Percentiles rank a stretch among this genome's conserved stretches.
phyloP scores from a whole-genome alignment of 768 basidiomycete species.

The Daedaleopsis nitida region DNA sequence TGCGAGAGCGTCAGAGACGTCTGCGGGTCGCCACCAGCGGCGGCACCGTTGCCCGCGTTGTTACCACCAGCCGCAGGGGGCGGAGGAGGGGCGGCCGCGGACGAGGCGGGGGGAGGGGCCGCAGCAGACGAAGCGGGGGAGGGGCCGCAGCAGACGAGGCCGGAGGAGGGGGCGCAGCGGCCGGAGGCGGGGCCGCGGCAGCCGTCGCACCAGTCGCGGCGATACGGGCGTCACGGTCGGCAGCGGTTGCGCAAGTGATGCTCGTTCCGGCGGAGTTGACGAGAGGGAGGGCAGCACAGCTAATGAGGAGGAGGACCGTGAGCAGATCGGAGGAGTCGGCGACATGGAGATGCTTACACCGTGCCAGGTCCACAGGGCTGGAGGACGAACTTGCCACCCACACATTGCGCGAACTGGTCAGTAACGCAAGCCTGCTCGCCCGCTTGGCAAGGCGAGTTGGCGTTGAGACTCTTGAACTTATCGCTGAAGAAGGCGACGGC shows the following conservation, averaged over 20 bases:
- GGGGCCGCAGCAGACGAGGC: no score
- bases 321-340: constrained; percentile 16
- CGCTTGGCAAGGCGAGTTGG: constrained; percentile 46
- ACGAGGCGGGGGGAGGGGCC: constrained; percentile 15
- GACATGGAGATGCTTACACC: constrained; percentile 19
- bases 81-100: constrained; percentile 10
- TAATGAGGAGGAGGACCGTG: constrained; percentile 34
- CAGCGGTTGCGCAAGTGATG: constrained; percentile 52
- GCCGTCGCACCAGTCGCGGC: constrained; percentile 34
- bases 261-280: constrained; percentile 50
- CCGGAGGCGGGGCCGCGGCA: constrained; percentile 11
- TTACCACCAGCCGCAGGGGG: constrained; percentile 4
- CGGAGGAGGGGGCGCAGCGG: no score
- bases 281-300: constrained; percentile 51
- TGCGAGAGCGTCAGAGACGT: constrained; percentile 43
- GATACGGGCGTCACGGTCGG: constrained; percentile 40
- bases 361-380: constrained; percentile 27
- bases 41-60: constrained; percentile 1
- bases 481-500: constrained; percentile 13
- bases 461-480: constrained; percentile 51
- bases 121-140: not conserved
- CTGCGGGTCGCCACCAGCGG: constrained; percentile 9
- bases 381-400: constrained; percentile 41
- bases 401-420: constrained; percentile 57
- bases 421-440: constrained; percentile 51